Base-by-base conservation (phyloP, 163 green algal genomes). In the Trebouxia gelatinosa region DNA sequence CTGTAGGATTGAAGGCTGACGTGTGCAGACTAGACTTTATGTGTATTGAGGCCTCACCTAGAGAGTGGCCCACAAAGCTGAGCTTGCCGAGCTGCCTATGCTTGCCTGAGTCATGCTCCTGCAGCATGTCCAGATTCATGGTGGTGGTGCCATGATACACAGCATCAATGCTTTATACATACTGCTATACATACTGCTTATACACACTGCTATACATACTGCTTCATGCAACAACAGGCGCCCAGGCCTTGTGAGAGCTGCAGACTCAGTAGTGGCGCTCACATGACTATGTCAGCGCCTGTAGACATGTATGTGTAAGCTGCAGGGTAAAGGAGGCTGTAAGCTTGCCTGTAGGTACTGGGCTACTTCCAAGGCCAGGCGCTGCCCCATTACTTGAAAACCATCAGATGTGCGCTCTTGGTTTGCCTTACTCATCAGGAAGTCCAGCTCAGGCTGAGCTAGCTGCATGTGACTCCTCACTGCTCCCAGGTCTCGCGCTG, bases 11-110 rank as follows among this genome's bases (percentile, higher is more conserved):
- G n/a, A n/a, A n/a, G n/a, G n/a, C n/a, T n/a, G n/a, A n/a, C n/a
- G n/a, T n/a, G n/a, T n/a, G n/a, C n/a, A n/a, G 48, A 29, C 48
- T 23, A 59, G 2, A 2, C 48, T 59, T 19, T 59, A 59, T 3
- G 48, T 59, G 2, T 23, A 59, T 19, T 23, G 32, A 26, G 5
- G 28, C 13, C 68, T 40, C 43, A 78, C 71, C 90, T 57, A 94
- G 86, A 58, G 88, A 93, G 76, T 93, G 87, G 0, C 75, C 89
- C 40, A 93, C 84, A 76, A 94, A 92, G 35, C 71, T 88, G 46
- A 94, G 75, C 67, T 80, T 82, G 16, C 59, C 50, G n/a, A 88
- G 77, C 9, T 62, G 80, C 9, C 80, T 67, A 50, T 77, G 38
- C 37, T 50, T 58, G 39, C 78, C 28, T 70, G 11, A 31, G 28